Conservation (phyloP, 169 alveolate species). For the Neospora caninum region DNA sequence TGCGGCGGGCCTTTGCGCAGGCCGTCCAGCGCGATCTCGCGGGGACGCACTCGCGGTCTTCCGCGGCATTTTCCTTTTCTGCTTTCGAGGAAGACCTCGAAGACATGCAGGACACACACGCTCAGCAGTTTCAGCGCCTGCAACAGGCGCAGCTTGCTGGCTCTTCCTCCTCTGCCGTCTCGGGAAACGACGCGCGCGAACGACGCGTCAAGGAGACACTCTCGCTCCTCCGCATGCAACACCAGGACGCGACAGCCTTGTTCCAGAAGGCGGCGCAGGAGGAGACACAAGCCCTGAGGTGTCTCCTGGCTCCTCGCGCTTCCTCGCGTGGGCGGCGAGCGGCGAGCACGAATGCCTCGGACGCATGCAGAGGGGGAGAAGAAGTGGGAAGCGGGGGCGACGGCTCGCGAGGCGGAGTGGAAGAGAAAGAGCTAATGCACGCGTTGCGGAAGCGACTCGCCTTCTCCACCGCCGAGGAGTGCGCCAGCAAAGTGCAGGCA, state of each 20-base stretch:
- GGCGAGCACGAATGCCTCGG: not conserved
- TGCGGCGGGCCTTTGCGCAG: slow-evolving; percentile 7
- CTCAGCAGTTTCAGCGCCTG: not conserved
- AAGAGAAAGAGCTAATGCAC: not conserved
- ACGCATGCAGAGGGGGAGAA: not conserved
- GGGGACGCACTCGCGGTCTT: no score
- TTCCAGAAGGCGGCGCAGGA: slow-evolving; percentile 1
- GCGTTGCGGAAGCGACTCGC: not conserved
- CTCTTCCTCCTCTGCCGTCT: not conserved
- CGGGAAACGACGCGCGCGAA: not conserved
- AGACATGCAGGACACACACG: not conserved
- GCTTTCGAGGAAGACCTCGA: not conserved
- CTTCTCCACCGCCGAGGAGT: not conserved
- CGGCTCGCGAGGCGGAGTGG: not conserved
- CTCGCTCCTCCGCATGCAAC: not conserved
- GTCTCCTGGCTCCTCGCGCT: not conserved
- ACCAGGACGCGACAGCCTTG: not conserved
- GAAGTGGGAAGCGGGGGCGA: not conserved
- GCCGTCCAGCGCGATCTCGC: not conserved
- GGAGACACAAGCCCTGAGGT: not conserved
- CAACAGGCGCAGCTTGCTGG: not conserved
- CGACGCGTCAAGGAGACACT: not conserved
- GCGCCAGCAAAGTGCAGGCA: not conserved
- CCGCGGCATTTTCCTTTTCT: no score
- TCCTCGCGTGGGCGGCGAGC: no score